Evolutionary conservation across 495 filamentous ascomycete genomes (phyloP), one percentile per base, ranked within the genome.

Genomic region (Penicillium samsonianum): DNA sequence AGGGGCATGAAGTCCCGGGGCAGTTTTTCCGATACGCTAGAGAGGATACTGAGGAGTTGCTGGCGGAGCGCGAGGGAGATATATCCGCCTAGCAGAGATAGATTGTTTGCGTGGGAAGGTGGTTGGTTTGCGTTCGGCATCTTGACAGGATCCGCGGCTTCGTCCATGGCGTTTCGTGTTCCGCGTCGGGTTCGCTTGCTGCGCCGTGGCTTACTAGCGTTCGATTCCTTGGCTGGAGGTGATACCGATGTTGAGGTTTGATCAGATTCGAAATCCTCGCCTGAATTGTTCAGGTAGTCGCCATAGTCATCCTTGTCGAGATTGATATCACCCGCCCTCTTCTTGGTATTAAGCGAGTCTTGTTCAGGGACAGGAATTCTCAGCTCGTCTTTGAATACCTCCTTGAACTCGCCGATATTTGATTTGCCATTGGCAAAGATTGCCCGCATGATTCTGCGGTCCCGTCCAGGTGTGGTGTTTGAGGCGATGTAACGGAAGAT

Each of bases 11-110:
- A 85, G n/a, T 72, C 61, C 1, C 67, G 31, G 1, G 76, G 71
- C 5, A 81, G 57, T 2, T 41, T 57, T 48, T 64, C 53, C 2
- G 80, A 79, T 37, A 90, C 77, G 22, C 69, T 70, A 12, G 78
- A 75, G 30, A 86, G 73, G 63, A 83, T 69, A 25, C 65, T 75
- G 55, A 90, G 82, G 22, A 91, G 72, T 20, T 84, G 81, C 63
- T 86, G 80, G 31, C 88, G 84, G 53, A 90, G 67, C n/a, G 72
- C 66, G 17, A 90, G 77, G 2, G 87, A 82, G 7, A 83, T 73
- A 20, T 81, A 74, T 45, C 84, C 81, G 12, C 84, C 82, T 33
- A 82, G 65, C 12, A 58, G 46, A 31, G 67, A 66, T 8, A 77
- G 54, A 22, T 67, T 72, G 47, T 62, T 33, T 25, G 60, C 52